These are phyloP conservation scores for Neopestalotiopsis sp. DNA, from an alignment of 2,329 filamentous ascomycete species.

Conservation along the genomic window DNA sequence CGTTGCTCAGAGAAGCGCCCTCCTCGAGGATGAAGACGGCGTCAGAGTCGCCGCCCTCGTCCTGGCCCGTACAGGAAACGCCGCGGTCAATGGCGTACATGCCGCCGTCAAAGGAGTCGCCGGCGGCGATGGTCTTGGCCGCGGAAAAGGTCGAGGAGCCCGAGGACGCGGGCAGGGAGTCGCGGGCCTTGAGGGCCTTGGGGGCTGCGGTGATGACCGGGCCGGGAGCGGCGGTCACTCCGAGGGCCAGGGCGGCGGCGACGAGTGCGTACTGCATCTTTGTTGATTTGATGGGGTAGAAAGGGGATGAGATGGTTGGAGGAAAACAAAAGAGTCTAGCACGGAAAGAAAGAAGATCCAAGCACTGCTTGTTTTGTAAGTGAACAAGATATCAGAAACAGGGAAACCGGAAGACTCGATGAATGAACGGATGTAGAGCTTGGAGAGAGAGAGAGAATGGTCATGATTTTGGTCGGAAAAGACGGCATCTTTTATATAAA, in stretches of 20 bases:
- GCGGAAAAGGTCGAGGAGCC: conserved; percentile 17
- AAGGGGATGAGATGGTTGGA: not conserved
- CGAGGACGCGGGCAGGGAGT: conserved; percentile 15
- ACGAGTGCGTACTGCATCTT: conserved; percentile 31
- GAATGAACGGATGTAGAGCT: not conserved
- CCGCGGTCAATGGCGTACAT: conserved; percentile 54
- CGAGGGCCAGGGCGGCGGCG: conserved; percentile 27
- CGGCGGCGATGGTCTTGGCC: conserved; percentile 25
- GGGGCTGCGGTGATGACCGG: conserved; percentile 14
- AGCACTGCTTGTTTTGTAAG: conserved; percentile 15
- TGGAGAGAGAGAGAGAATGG: not conserved
- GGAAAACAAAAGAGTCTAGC: not conserved
- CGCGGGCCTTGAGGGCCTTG: conserved; percentile 4
- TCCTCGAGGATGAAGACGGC: conserved; percentile 37
- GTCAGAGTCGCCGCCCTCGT: conserved; percentile 48
- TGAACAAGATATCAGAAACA: conserved; percentile 7
- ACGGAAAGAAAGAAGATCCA: conserved; percentile 10
- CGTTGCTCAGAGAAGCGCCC: conserved; percentile 40
- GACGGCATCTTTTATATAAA: conserved; percentile 10
- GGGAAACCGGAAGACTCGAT: not conserved
- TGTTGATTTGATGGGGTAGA: not conserved
- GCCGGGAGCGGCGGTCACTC: conserved; percentile 13
- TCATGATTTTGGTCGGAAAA: not conserved
- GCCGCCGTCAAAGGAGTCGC: conserved; percentile 47
- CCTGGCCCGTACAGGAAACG: conserved; percentile 46